Evolutionary conservation across 2,329 filamentous ascomycete genomes (phyloP).

Genomic region (Lasiodiplodia sp.): DNA sequence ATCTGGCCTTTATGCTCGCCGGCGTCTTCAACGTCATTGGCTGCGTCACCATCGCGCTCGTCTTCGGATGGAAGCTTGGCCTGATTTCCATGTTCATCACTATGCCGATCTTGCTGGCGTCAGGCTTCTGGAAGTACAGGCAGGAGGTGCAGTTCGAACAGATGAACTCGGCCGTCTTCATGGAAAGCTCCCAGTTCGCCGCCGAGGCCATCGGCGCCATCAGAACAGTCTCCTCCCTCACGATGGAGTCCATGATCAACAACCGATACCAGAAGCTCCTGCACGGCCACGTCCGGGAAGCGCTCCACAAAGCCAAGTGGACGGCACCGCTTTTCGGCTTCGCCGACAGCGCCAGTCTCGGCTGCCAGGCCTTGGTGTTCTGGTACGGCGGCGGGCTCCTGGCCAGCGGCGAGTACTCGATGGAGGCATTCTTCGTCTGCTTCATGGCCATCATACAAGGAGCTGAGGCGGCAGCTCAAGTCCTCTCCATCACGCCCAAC

Average conservation of each 20-base stretch:
- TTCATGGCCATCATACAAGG: slow-evolving; percentile 85
- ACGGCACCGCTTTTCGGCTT: slow-evolving; percentile 71
- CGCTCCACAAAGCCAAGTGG: slow-evolving; percentile 40
- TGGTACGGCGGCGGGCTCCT: slow-evolving; percentile 89
- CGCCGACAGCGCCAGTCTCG: slow-evolving; percentile 81
- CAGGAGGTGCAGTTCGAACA: slow-evolving; percentile 2
- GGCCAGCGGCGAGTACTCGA: slow-evolving; percentile 70
- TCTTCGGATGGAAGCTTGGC: slow-evolving; percentile 83
- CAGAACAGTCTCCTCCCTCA: slow-evolving; percentile 86
- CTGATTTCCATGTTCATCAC: slow-evolving; percentile 75
- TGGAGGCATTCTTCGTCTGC: slow-evolving; percentile 89
- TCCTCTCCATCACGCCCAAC: slow-evolving; percentile 89
- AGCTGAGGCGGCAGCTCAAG: slow-evolving; percentile 83
- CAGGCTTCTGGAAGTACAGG: background rate
- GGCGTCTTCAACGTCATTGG: slow-evolving; percentile 77
- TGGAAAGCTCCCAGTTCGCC: slow-evolving; percentile 80
- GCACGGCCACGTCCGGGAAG: slow-evolving; percentile 67
- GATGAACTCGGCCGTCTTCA: slow-evolving; percentile 66
- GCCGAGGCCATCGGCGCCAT: slow-evolving; percentile 91
- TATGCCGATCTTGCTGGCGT: slow-evolving; percentile 73
- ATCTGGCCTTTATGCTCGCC: slow-evolving; percentile 81
- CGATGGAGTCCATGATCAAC: slow-evolving; percentile 75
- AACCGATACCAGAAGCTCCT: slow-evolving; percentile 30
- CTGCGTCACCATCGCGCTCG: slow-evolving; percentile 70
- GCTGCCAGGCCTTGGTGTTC: slow-evolving; percentile 81